These are phyloP conservation scores for Apiospora aurea DNA, from an alignment of 2,329 filamentous ascomycete genomes.

Conservation along the genomic window DNA sequence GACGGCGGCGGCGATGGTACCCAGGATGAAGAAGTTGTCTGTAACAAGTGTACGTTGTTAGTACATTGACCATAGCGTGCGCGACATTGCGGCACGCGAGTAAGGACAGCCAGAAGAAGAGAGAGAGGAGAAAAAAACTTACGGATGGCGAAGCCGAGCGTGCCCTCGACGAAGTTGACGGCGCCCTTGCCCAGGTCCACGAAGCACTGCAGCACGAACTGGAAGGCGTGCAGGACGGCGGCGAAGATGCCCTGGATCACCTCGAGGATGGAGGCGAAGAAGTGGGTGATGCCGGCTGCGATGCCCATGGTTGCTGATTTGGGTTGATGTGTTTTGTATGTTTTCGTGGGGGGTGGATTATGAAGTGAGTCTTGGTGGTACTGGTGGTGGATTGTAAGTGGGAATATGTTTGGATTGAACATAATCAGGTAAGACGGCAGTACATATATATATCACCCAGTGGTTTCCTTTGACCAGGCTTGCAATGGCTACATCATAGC, in stretches of 20 bases:
- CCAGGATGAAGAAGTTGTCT: slow-evolving; percentile 45
- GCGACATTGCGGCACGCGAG: not conserved
- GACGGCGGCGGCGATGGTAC: slow-evolving; percentile 39
- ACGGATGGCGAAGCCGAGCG: slow-evolving; percentile 43
- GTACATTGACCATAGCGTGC: not conserved
- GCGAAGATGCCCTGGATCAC: slow-evolving; percentile 36
- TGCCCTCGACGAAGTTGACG: slow-evolving; percentile 40
- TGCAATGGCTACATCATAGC: not conserved
- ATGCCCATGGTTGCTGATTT: slow-evolving; percentile 37
- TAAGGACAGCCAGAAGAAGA: not conserved
- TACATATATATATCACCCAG: not conserved
- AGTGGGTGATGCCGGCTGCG: slow-evolving; percentile 40
- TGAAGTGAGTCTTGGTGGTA: not conserved
- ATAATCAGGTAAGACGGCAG: not conserved
- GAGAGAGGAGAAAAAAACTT: slow-evolving; percentile 28
- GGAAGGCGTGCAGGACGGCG: slow-evolving; percentile 37
- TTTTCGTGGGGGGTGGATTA: not conserved
- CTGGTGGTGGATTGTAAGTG: not conserved
- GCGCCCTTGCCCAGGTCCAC: slow-evolving; percentile 35
- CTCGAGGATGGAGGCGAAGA: slow-evolving; percentile 37
- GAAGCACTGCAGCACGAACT: slow-evolving; percentile 34
- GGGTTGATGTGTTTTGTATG: not conserved
- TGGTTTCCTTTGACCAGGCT: not conserved
- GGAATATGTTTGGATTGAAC: not conserved
- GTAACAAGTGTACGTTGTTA: not conserved